A percentile compares a stretch with the other conserved stretches of the same genome.
These are phyloP conservation scores for Camellia lanceoleosa DNA, from an alignment of 148 eudicot species.

Conservation along the genomic window DNA sequence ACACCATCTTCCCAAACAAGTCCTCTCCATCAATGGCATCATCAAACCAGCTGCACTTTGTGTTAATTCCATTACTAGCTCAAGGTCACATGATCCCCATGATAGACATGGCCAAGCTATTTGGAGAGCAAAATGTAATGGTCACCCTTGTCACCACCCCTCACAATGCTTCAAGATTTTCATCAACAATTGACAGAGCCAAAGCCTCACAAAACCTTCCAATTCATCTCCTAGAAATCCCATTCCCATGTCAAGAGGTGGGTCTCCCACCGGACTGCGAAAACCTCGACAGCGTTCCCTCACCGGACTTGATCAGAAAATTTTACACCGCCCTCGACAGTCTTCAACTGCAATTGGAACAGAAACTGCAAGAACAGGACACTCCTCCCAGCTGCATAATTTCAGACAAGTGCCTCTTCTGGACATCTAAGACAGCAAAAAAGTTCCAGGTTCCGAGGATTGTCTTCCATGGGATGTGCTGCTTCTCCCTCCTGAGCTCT, in stretches of 20 bases:
- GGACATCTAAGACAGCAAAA: slow-evolving; percentile 44
- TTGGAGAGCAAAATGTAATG: slow-evolving; percentile 30
- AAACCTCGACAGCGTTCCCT: slow-evolving; percentile 30
- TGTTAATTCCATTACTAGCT: slow-evolving; percentile 52
- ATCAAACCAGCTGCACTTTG: slow-evolving; percentile 33
- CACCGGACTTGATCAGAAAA: slow-evolving; percentile 14
- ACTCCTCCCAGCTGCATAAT: slow-evolving; percentile 54
- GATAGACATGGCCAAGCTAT: slow-evolving; percentile 50
- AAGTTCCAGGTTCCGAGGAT: slow-evolving; percentile 42
- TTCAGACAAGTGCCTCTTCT: slow-evolving; percentile 47
- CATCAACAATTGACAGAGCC: slow-evolving; percentile 32
- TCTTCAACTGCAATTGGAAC: slow-evolving; percentile 28
- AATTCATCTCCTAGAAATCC: slow-evolving; percentile 22
- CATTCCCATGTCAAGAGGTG: slow-evolving; percentile 14
- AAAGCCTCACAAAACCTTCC: slow-evolving; percentile 11
- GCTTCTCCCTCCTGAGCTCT: slow-evolving; percentile 43
- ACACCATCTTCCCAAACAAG: no score
- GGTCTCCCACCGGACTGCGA: slow-evolving; percentile 30
- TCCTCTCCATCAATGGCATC: no score
- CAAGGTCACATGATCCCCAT: slow-evolving; percentile 69
- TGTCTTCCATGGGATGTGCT: slow-evolving; percentile 48
- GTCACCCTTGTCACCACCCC: slow-evolving; percentile 56
- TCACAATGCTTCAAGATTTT: slow-evolving; percentile 38
- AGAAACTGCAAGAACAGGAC: background rate
- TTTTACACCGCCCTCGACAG: slow-evolving; percentile 21